These are phyloP conservation scores for Trifolium subterraneum DNA, from an alignment of 306 rosid species.

Conservation along the genomic window DNA sequence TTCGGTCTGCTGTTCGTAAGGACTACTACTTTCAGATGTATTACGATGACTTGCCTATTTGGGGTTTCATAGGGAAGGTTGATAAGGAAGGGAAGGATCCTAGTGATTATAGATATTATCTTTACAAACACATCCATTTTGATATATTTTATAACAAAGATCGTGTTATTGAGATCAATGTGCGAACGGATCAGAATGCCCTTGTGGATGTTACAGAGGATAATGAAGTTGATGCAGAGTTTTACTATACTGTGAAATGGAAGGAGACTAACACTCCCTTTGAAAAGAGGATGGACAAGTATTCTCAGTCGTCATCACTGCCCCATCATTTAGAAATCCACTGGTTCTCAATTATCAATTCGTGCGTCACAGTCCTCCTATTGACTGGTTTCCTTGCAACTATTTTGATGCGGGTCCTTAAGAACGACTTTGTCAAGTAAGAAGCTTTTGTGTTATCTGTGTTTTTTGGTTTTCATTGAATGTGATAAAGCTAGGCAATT, in stretches of 20 bases:
- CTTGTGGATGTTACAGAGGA: constrained; percentile 79
- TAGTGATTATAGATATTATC: constrained; percentile 70
- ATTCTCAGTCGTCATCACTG: constrained; percentile 67
- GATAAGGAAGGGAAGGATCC: constrained; percentile 78
- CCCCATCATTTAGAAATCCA: constrained; percentile 92
- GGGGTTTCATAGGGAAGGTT: constrained; percentile 87
- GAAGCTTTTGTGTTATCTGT: constrained; percentile 26
- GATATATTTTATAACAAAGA: constrained; percentile 72
- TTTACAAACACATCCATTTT: constrained; percentile 83
- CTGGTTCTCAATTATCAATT: constrained; percentile 90
- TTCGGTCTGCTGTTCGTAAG: constrained; percentile 70
- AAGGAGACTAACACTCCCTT: constrained; percentile 73
- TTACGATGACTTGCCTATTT: constrained; percentile 88
- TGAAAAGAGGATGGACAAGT: constrained; percentile 88
- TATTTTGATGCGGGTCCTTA: constrained; percentile 83
- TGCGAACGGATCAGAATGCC: constrained; percentile 62
- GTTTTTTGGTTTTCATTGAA: constrained; percentile 7
- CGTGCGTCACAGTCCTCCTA: constrained; percentile 85
- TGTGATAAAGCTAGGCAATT: constrained; percentile 3
- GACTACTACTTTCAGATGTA: constrained; percentile 91
- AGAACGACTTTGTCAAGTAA: constrained; percentile 95
- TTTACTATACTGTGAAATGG: constrained; percentile 79
- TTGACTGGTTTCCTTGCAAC: constrained; percentile 87
- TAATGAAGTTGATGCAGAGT: constrained; percentile 63
- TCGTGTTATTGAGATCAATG: constrained; percentile 77